These are phyloP conservation scores for Cyberlindnera veronae DNA, from an alignment of 805 yeast genomes.

Conservation along the genomic window DNA sequence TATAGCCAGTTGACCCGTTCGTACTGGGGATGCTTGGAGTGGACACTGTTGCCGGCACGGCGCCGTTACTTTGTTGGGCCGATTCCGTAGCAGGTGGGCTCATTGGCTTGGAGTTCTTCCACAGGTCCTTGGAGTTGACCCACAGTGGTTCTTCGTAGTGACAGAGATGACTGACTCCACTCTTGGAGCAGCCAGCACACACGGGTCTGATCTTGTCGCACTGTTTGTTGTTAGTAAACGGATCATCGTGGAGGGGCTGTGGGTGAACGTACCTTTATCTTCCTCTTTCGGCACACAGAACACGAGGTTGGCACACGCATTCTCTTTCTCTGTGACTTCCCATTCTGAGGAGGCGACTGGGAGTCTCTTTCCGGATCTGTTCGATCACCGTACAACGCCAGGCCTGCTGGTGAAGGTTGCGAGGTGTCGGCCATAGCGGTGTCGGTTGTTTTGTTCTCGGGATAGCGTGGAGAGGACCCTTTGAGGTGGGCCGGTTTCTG, in stretches of 20 bases:
- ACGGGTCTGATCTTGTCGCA: slow-evolving; percentile 49
- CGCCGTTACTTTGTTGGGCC: neutral
- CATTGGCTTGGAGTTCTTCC: slow-evolving; percentile 32
- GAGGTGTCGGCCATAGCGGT: too few relatives aligned
- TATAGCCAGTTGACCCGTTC: too few relatives aligned
- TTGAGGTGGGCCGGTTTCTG: too few relatives aligned
- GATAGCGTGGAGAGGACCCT: too few relatives aligned
- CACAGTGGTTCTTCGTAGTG: slow-evolving; percentile 55
- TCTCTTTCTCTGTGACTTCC: slow-evolving; percentile 31
- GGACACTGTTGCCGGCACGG: too few relatives aligned
- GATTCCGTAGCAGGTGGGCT: slow-evolving; percentile 3
- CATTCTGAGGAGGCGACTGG: slow-evolving; percentile 1
- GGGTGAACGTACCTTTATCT: slow-evolving; percentile 30
- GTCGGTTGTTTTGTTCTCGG: too few relatives aligned
- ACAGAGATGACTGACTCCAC: slow-evolving; percentile 54
- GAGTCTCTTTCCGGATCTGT: too few relatives aligned
- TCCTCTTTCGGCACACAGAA: slow-evolving; percentile 45
- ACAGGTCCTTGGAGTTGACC: slow-evolving; percentile 48
- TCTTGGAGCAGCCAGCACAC: slow-evolving; percentile 51
- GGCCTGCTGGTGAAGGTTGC: too few relatives aligned
- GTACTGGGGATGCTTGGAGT: too few relatives aligned
- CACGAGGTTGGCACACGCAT: slow-evolving; percentile 47
- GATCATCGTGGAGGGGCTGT: neutral
- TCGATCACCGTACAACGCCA: too few relatives aligned
- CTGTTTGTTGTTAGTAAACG: slow-evolving; percentile 7